phyloP scores from a whole-genome alignment of 768 basidiomycete species.

The Pisolithus orientalis region DNA sequence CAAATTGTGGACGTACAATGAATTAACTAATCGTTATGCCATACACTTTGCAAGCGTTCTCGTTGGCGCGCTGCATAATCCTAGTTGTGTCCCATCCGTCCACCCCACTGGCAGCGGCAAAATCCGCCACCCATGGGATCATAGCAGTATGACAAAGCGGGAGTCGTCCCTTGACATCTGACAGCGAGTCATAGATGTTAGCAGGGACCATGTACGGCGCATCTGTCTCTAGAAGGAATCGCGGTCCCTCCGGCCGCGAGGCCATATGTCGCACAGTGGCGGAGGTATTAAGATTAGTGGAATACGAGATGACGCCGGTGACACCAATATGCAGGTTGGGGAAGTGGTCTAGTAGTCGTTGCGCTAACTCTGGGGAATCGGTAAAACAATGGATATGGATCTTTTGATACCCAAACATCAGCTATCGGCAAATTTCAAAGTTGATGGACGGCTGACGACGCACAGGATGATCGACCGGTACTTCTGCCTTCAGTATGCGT shows the following conservation, averaged over 20 bases:
- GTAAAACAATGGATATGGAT: slow-evolving; percentile 90
- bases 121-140: slow-evolving; percentile 83
- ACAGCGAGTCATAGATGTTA: slow-evolving; percentile 58
- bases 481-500: slow-evolving; percentile 65
- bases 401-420: slow-evolving; percentile 25
- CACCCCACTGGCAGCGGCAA: slow-evolving; percentile 45
- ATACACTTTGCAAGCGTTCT: slow-evolving; percentile 62
- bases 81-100: slow-evolving; percentile 46
- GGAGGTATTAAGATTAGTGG: slow-evolving; percentile 68
- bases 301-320: slow-evolving; percentile 80
- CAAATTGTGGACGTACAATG: background rate
- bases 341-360: slow-evolving; percentile 66
- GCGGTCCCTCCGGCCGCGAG: slow-evolving; percentile 23
- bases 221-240: slow-evolving; percentile 76
- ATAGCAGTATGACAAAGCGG: slow-evolving; percentile 74
- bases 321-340: slow-evolving; percentile 81
- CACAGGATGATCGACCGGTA: slow-evolving; percentile 67
- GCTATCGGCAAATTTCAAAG: background rate
- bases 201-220: slow-evolving; percentile 84
- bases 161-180: slow-evolving; percentile 47
- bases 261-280: slow-evolving; percentile 55
- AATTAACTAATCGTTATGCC: slow-evolving; percentile 24
- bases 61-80: slow-evolving; percentile 55
- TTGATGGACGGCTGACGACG: slow-evolving; percentile 3
- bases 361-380: slow-evolving; percentile 70